A percentile compares a stretch with the other conserved stretches of the same genome.
Evolutionary conservation across 352 stramenopile genomes (phyloP).

Genomic region (Phytophthora sp.): DNA sequence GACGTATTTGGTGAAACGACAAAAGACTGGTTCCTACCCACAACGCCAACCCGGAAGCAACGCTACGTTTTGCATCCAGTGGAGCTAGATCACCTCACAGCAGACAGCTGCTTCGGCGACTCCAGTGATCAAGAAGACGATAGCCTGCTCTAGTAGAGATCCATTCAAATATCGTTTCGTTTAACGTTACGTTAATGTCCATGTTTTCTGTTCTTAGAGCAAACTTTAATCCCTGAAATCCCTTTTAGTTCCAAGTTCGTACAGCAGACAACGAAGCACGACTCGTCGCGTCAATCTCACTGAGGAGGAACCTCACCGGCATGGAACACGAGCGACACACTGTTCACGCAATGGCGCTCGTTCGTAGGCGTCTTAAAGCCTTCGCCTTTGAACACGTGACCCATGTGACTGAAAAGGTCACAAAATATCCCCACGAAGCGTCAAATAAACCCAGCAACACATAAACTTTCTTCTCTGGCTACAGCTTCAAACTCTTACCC

Average conservation of each 20-base stretch:
- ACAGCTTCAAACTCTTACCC: conserved; percentile 60
- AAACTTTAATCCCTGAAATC: conserved; percentile 10
- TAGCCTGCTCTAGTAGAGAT: conserved; percentile 50
- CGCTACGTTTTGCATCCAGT: conserved; percentile 45
- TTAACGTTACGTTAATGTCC: conserved; percentile 5
- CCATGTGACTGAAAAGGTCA: conserved; percentile 75
- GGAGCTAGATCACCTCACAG: conserved; percentile 57
- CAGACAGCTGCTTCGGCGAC: conserved; percentile 52
- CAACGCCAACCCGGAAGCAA: conserved; percentile 21
- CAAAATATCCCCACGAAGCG: conserved; percentile 7
- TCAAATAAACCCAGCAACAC: conserved; percentile 9
- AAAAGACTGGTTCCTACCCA: conserved; percentile 68
- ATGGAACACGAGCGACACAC: conserved; percentile 88
- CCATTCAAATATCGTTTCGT: conserved; percentile 26
- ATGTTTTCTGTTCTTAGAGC: conserved; percentile 14
- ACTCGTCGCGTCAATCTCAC: conserved; percentile 17
- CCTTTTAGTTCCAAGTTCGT: background rate
- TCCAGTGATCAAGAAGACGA: conserved; percentile 62
- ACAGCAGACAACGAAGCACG: conserved; percentile 9
- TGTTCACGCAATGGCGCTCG: conserved; percentile 93
- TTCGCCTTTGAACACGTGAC: conserved; percentile 91
- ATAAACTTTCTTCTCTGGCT: background rate
- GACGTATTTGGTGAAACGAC: conserved; percentile 59
- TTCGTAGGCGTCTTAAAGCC: conserved; percentile 88
- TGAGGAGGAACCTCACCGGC: conserved; percentile 57